phyloP scores from a whole-genome alignment of 225 moss, liverwort and hornwort species.

The Climacium dendroides region DNA sequence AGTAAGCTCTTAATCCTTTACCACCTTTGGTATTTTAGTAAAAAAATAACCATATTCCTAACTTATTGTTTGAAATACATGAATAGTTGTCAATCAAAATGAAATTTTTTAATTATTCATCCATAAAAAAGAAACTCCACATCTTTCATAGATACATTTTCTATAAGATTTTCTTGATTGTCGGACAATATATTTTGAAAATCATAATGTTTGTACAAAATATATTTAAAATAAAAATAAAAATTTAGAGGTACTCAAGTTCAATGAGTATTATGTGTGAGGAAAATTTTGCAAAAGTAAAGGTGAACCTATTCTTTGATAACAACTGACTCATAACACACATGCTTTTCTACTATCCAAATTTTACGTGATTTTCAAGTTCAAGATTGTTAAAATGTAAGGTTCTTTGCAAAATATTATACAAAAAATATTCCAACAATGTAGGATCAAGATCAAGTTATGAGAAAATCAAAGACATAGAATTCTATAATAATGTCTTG shows the following conservation, averaged over 20 bases:
- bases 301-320: neutral
- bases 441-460: too few species aligned
- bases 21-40: neutral
- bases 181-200: accelerated
- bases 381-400: neutral
- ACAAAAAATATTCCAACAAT: neutral
- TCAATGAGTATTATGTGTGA: neutral
- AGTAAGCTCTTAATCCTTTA: neutral
- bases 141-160: neutral
- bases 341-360: neutral
- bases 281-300: neutral
- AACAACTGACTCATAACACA: neutral
- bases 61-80: neutral
- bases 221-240: neutral
- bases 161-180: neutral
- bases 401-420: neutral
- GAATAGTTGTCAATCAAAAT: neutral
- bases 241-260: neutral
- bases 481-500: neutral
- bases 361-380: neutral
- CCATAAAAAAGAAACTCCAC: accelerated
- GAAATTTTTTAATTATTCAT: neutral
- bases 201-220: neutral
- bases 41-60: neutral
- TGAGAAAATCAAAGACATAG: neutral